These are phyloP conservation scores for Hemileccinum rubropunctum DNA, from an alignment of 768 basidiomycete species.

Conservation along the genomic window DNA sequence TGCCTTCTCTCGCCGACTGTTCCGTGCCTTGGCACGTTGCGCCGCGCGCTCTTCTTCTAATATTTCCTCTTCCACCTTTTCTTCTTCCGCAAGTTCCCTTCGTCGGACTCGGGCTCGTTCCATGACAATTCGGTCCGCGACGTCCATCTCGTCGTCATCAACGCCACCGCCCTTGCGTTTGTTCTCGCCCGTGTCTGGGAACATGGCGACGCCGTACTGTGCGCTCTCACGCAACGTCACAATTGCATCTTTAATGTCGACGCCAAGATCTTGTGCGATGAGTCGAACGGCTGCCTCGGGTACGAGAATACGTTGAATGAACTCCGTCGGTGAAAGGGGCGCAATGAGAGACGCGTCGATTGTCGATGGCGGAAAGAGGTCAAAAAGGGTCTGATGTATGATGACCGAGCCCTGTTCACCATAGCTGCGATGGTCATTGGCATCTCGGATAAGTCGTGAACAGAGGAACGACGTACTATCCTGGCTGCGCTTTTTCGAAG, in stretches of 20 bases:
- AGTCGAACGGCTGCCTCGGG: constrained; percentile 83
- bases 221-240: constrained; percentile 70
- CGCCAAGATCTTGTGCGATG: constrained; percentile 71
- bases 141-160: constrained; percentile 31
- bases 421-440: constrained; percentile 50
- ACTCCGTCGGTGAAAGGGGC: constrained; percentile 73
- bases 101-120: constrained; percentile 41
- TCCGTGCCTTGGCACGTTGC: constrained; percentile 18
- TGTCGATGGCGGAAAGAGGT: constrained; percentile 64
- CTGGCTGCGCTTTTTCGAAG: constrained; percentile 82
- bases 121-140: constrained; percentile 42
- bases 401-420: constrained; percentile 82
- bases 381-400: constrained; percentile 73
- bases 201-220: constrained; percentile 83
- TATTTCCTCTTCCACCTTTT: constrained; percentile 32
- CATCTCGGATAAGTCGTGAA: not conserved
- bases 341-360: constrained; percentile 52
- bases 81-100: constrained; percentile 42
- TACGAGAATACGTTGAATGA: constrained; percentile 81
- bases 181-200: constrained; percentile 48
- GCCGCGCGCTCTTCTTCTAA: constrained; percentile 22
- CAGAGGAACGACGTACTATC: constrained; percentile 64
- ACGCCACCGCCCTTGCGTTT: constrained; percentile 35
- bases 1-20: constrained; percentile 20
- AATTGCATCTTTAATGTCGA: constrained; percentile 49